phyloP scores from a whole-genome alignment of 2,329 filamentous ascomycete species.

The Fusarium staphyleae region DNA sequence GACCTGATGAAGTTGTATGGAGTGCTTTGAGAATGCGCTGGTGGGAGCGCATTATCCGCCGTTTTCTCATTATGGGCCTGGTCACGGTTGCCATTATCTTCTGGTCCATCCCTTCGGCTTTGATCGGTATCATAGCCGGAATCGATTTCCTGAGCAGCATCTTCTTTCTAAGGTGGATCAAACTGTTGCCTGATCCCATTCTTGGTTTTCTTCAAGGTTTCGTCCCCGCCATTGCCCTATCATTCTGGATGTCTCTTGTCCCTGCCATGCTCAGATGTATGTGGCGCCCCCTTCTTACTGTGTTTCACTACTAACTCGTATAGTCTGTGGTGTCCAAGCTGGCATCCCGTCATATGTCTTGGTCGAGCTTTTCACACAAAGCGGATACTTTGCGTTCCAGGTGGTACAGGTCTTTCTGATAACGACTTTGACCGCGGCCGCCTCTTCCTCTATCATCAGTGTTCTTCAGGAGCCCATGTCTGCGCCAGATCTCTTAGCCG shows the following conservation, averaged over 20 bases:
- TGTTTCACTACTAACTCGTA: slow-evolving; percentile 11
- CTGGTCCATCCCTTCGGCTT: slow-evolving; percentile 77
- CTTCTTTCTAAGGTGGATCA: slow-evolving; percentile 77
- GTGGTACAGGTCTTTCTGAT: slow-evolving; percentile 92
- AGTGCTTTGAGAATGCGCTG: slow-evolving; percentile 80
- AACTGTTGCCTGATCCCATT: slow-evolving; percentile 72
- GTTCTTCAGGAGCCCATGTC: slow-evolving; percentile 69
- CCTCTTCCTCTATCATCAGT: slow-evolving; percentile 70
- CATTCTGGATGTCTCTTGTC: slow-evolving; percentile 85
- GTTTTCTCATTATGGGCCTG: slow-evolving; percentile 73
- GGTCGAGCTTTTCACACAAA: slow-evolving; percentile 88
- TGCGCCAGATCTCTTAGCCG: slow-evolving; percentile 71
- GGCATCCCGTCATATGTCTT: slow-evolving; percentile 82
- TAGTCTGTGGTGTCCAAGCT: slow-evolving; percentile 76
- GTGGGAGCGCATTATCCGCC: slow-evolving; percentile 82
- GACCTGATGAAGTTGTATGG: slow-evolving; percentile 88
- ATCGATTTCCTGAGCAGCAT: slow-evolving; percentile 71
- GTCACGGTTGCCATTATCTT: slow-evolving; percentile 84
- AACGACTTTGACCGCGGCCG: slow-evolving; percentile 81
- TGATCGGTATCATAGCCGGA: slow-evolving; percentile 88
- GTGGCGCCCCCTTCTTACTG: neutral
- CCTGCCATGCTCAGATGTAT: slow-evolving; percentile 76
- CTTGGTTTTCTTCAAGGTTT: slow-evolving; percentile 86
- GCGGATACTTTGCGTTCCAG: slow-evolving; percentile 90
- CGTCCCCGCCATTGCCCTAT: slow-evolving; percentile 78